Conservation (phyloP, 192 early-diverging fungal genomes). For the Phlyctochytrium bullatum region DNA sequence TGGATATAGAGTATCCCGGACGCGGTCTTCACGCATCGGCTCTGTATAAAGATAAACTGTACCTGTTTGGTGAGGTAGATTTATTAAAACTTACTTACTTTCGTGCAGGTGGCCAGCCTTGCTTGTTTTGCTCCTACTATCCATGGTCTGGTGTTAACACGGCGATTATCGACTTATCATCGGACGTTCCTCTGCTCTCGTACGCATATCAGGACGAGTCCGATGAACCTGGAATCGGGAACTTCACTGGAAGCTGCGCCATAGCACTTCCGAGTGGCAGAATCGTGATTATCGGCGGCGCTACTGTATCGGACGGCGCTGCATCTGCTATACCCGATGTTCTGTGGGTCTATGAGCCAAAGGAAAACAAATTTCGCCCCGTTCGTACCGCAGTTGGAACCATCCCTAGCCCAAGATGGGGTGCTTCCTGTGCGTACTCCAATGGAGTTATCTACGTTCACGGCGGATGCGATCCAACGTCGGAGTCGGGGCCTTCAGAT, state of each 20-base stretch:
- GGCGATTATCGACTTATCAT: not conserved
- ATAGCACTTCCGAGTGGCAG: not conserved
- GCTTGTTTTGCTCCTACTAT: not conserved
- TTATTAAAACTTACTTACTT: not conserved
- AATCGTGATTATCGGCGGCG: not conserved
- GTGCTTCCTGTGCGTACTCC: not conserved
- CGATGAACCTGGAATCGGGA: not conserved
- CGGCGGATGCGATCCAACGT: not conserved
- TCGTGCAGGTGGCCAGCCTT: constrained; percentile 3
- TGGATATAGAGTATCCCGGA: not conserved
- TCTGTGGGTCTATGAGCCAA: not conserved
- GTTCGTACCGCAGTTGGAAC: not conserved
- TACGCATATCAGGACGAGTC: not conserved
- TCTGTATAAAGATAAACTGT: not conserved
- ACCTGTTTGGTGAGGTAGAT: not conserved
- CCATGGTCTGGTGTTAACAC: not conserved
- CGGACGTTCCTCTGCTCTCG: not conserved
- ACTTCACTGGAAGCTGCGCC: not conserved
- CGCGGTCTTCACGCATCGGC: constrained; percentile 1
- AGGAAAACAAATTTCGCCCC: not conserved
- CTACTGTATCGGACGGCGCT: not conserved
- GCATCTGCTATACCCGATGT: not conserved
- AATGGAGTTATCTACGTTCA: not conserved
- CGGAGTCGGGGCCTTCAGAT: not conserved
- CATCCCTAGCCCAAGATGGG: not conserved